phyloP scores from a whole-genome alignment of 2,329 filamentous ascomycete species.

The Ophiostoma perfectum region DNA sequence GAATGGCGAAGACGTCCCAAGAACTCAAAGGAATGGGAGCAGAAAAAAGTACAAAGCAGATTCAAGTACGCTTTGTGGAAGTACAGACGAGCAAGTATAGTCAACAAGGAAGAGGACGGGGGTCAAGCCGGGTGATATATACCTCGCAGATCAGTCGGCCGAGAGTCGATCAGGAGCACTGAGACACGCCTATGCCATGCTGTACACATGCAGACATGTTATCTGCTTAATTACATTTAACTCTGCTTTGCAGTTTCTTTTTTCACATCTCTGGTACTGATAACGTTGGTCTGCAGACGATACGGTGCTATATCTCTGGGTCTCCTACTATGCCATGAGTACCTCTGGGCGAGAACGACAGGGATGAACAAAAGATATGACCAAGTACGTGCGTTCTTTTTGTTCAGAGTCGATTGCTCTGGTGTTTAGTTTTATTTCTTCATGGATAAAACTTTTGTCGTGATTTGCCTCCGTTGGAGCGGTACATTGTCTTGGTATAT shows the following conservation, averaged over 20 bases:
- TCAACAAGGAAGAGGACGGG: neutral
- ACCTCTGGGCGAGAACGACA: neutral
- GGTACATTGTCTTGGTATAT: neutral
- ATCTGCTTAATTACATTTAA: neutral
- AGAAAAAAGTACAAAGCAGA: neutral
- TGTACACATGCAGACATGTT: neutral
- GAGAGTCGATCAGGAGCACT: neutral
- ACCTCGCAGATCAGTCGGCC: neutral
- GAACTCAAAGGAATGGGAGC: no score
- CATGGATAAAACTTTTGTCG: neutral
- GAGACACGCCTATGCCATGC: neutral
- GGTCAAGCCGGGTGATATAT: neutral
- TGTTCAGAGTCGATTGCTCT: neutral
- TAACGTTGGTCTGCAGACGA: neutral
- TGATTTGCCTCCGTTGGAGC: neutral
- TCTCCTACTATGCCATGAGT: neutral
- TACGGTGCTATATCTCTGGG: neutral
- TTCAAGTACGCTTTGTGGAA: conserved; percentile 1
- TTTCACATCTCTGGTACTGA: neutral
- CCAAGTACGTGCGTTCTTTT: neutral
- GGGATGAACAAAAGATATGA: conserved; percentile 2
- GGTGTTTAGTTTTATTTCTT: neutral
- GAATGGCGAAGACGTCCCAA: neutral
- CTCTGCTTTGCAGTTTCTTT: no score
- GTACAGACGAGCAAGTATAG: neutral